Percentiles rank a stretch among this genome's conserved stretches.
These are phyloP conservation scores for Pichia cephalocereana DNA, from an alignment of 805 yeast species.

Conservation along the genomic window DNA sequence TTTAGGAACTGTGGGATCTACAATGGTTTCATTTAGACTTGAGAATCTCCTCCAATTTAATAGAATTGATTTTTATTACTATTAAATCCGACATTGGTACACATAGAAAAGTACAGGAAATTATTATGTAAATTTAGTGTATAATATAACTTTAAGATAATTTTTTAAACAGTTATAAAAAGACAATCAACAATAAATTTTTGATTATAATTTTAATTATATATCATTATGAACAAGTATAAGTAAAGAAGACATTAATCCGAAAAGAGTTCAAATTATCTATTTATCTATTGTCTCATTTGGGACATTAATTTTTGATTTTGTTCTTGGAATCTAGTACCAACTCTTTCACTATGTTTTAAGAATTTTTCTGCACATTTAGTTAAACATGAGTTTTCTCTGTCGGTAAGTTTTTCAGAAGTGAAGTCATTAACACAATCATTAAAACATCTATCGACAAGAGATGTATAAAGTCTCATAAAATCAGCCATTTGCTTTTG, in stretches of 20 bases:
- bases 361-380: conserved; percentile 96
- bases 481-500: conserved; percentile 98
- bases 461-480: conserved; percentile 91
- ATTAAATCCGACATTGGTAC: no score
- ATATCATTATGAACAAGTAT: neutral
- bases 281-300: conserved; percentile 22
- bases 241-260: neutral
- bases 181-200: no score
- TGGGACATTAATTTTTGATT: conserved; percentile 69
- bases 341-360: conserved; percentile 97
- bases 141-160: no score
- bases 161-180: no score
- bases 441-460: conserved; percentile 93
- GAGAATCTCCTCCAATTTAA: neutral
- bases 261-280: neutral
- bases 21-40: no score
- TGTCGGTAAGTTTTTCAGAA: conserved; percentile 72
- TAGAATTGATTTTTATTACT: no score
- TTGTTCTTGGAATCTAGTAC: conserved; percentile 98
- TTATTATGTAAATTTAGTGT: no score
- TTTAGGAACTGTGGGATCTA: no score
- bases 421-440: conserved; percentile 99
- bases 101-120: no score
- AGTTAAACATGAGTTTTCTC: conserved; percentile 78
- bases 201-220: no score